Evolutionary conservation across 1,284 basidiomycete genomes (phyloP).

Genomic region (Papiliotrema laurentii): DNA sequence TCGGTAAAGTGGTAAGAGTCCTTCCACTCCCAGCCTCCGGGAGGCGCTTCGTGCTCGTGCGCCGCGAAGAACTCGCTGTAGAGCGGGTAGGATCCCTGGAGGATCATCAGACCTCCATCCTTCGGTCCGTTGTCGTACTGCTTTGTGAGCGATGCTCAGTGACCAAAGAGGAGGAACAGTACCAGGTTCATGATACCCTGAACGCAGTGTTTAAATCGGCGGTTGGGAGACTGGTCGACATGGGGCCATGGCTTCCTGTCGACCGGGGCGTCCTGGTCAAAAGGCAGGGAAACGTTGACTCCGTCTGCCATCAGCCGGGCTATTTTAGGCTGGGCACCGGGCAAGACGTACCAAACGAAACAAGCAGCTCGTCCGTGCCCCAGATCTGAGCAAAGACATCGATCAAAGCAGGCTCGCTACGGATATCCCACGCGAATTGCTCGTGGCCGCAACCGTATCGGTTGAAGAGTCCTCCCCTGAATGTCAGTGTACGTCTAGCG

Average conservation of each 20-base stretch:
- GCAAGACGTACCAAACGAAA: slow-evolving; percentile 35
- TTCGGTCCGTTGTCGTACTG: slow-evolving; percentile 40
- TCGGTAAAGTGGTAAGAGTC: slow-evolving; percentile 38
- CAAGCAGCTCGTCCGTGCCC: slow-evolving; percentile 47
- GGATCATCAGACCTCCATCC: slow-evolving; percentile 50
- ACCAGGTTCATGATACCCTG: slow-evolving; percentile 49
- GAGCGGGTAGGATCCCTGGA: slow-evolving; percentile 40
- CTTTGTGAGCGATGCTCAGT: neutral
- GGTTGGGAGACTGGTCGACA: slow-evolving; percentile 42
- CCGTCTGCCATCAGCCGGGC: slow-evolving; percentile 15
- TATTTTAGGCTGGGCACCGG: neutral
- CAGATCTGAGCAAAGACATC: slow-evolving; percentile 44
- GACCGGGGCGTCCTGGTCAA: slow-evolving; percentile 22
- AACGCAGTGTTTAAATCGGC: slow-evolving; percentile 43
- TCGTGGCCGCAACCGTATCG: slow-evolving; percentile 42
- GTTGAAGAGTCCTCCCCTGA: slow-evolving; percentile 36
- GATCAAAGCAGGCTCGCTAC: slow-evolving; percentile 39
- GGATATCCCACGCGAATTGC: slow-evolving; percentile 48
- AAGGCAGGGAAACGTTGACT: slow-evolving; percentile 45
- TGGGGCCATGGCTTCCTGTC: slow-evolving; percentile 42
- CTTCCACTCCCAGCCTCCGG: slow-evolving; percentile 33
- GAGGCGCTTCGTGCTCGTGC: slow-evolving; percentile 30
- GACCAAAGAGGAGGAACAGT: neutral
- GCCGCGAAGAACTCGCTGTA: slow-evolving; percentile 43
- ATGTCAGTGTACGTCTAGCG: no score